Evolutionary conservation across 2,329 filamentous ascomycete genomes (phyloP).

Genomic region (Endothia cerciana): DNA sequence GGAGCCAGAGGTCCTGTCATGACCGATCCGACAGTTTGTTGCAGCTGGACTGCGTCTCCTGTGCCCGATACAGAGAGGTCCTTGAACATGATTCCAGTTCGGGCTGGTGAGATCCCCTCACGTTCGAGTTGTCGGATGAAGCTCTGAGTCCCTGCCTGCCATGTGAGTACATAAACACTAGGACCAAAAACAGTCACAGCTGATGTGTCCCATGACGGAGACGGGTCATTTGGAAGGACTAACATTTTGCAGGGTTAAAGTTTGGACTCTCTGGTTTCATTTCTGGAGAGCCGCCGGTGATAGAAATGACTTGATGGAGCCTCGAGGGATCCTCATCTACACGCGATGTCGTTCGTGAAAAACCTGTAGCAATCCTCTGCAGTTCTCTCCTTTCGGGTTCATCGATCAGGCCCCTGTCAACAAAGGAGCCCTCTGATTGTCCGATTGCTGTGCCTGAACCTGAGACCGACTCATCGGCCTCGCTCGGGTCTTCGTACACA

Average conservation of each 20-base stretch:
- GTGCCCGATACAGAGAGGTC: constrained; percentile 70
- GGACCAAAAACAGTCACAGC: too few relatives aligned
- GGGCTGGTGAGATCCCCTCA: constrained; percentile 28
- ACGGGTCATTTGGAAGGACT: neutral
- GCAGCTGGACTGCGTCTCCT: constrained; percentile 68
- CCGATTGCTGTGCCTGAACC: neutral
- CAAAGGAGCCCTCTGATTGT: neutral
- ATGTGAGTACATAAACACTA: neutral
- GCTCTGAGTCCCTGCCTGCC: neutral
- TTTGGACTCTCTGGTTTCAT: neutral
- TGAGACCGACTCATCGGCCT: neutral
- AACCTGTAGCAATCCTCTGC: neutral
- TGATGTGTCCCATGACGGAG: neutral
- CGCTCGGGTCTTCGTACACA: neutral
- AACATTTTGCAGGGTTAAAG: neutral
- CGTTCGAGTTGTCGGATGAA: constrained; percentile 5
- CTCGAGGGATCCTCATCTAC: neutral
- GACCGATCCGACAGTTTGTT: constrained; percentile 66
- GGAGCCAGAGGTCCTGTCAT: constrained; percentile 61
- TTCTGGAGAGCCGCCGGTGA: neutral
- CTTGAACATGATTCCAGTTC: constrained; percentile 65
- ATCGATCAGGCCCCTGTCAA: neutral
- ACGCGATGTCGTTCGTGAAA: neutral
- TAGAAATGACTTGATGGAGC: neutral
- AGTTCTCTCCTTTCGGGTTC: neutral